Conservation (phyloP, 176 grass and related monocot species). For the Canna indica region DNA sequence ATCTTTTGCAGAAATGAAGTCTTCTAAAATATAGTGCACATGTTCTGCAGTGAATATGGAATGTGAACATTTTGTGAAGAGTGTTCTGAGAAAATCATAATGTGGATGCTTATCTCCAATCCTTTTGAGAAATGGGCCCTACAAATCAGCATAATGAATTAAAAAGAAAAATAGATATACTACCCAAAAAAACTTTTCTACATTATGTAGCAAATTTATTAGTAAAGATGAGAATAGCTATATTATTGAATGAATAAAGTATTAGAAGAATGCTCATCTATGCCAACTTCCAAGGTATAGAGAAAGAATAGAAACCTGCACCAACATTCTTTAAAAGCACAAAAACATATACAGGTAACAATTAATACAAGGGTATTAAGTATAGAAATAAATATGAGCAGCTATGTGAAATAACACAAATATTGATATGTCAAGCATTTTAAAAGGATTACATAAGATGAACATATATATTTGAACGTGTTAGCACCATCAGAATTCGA, state of each 20-base stretch:
- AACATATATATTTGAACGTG: too few species aligned
- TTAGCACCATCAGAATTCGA: too few species aligned
- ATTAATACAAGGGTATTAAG: too few species aligned
- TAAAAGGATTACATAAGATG: too few species aligned
- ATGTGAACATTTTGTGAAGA: constrained; percentile 57
- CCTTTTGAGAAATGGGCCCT: constrained; percentile 86
- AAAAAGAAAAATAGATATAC: constrained; percentile 17
- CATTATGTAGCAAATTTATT: neutral
- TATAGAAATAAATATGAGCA: too few species aligned
- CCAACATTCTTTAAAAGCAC: neutral
- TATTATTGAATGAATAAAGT: neutral
- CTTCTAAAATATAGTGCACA: constrained; percentile 58
- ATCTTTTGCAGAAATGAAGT: constrained; percentile 37
- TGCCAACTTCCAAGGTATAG: neutral
- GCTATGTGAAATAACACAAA: too few species aligned
- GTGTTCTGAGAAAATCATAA: constrained; percentile 60
- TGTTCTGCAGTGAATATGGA: constrained; percentile 76
- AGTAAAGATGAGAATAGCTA: neutral
- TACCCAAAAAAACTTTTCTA: neutral
- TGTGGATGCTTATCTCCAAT: constrained; percentile 62
- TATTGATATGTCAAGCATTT: too few species aligned
- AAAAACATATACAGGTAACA: too few species aligned
- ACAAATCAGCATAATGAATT: constrained; percentile 22
- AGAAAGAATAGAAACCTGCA: neutral
- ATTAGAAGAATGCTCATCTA: neutral